Conservation (phyloP, 345 rosid genomes). For the thale cress (Arabidopsis thaliana) region TAIR10.1 NC_003074.8:8010001-8010500, state of each 20-base stretch:
- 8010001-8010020: constrained; percentile 90
- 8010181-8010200: constrained; percentile 4
- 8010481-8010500: constrained; percentile 90
- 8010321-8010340: background rate
- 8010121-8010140: constrained; percentile 6
- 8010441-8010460: constrained; percentile 87
- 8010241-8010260: too few species aligned
- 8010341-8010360: background rate
- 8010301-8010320: too few species aligned
- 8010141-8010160: background rate
- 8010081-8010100: background rate
- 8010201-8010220: background rate
- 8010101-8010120: background rate
- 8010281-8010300: too few species aligned
- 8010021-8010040: constrained; percentile 86
- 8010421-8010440: constrained; percentile 86
- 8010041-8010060: constrained; percentile 52
- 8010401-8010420: constrained; percentile 96
- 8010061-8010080: background rate
- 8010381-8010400: constrained; percentile 67
- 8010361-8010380: background rate
- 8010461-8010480: constrained; percentile 92
- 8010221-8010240: background rate
- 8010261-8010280: background rate
- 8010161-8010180: background rate